A percentile compares a stretch with the other conserved stretches of the same genome.
These are phyloP conservation scores for Trametes sanguinea DNA, from an alignment of 768 basidiomycete genomes.

Conservation along the genomic window DNA sequence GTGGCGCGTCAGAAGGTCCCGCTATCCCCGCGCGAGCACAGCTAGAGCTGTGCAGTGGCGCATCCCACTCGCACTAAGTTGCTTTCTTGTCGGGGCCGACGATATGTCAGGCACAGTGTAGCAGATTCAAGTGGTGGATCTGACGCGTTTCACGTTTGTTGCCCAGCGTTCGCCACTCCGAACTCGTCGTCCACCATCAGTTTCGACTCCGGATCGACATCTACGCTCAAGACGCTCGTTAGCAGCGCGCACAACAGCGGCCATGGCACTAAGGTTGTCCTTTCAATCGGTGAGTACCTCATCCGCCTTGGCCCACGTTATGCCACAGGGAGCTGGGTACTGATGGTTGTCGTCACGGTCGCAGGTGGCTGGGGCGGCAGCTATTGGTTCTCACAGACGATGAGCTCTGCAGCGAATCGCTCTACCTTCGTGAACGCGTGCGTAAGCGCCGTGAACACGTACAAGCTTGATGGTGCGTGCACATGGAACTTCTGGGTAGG, in stretches of 20 bases:
- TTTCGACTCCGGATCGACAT: slow-evolving; percentile 52
- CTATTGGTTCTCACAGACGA: slow-evolving; percentile 62
- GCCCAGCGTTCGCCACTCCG: slow-evolving; percentile 69
- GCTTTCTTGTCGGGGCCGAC: too few species aligned
- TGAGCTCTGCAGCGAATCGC: slow-evolving; percentile 51
- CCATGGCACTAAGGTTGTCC: slow-evolving; percentile 61
- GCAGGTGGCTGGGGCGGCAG: slow-evolving; percentile 73
- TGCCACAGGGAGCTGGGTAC: background rate
- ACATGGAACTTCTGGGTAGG: background rate
- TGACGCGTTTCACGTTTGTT: slow-evolving; percentile 21
- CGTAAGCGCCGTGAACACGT: slow-evolving; percentile 54
- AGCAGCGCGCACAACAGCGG: slow-evolving; percentile 55
- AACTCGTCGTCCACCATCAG: slow-evolving; percentile 54
- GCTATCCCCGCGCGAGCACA: slow-evolving; percentile 16
- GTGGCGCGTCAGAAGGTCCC: background rate
- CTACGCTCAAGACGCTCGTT: slow-evolving; percentile 59
- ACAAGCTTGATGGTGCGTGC: slow-evolving; percentile 57
- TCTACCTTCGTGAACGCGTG: slow-evolving; percentile 59
- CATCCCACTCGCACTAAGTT: too few species aligned
- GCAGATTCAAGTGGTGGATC: slow-evolving; percentile 9
- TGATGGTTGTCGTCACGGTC: background rate
- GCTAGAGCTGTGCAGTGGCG: slow-evolving; percentile 5
- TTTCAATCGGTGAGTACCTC: slow-evolving; percentile 57
- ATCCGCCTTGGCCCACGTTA: background rate
- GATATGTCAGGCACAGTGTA: background rate